These are phyloP conservation scores for Ilex paraguariensis DNA, from an alignment of 305 asterid genomes.

Conservation along the genomic window DNA sequence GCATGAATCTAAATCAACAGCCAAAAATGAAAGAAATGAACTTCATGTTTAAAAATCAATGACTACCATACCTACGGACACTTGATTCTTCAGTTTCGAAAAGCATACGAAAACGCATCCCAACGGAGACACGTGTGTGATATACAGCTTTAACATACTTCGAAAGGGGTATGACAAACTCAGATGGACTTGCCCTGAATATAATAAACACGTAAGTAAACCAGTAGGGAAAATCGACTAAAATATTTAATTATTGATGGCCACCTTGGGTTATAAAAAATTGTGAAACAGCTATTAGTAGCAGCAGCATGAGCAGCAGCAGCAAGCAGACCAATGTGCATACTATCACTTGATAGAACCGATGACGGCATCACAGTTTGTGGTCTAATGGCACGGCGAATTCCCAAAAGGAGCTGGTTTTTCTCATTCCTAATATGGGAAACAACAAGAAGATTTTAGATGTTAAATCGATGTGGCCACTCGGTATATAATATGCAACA, in stretches of 20 bases:
- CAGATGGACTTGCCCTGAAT: constrained; percentile 95
- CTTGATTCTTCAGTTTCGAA: constrained; percentile 99
- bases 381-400: constrained; percentile 82
- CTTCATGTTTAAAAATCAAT: neutral
- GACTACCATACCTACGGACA: constrained; percentile 69
- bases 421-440: constrained; percentile 68
- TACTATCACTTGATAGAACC: constrained; percentile 93
- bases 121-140: constrained; percentile 91
- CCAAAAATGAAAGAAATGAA: constrained; percentile 1
- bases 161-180: constrained; percentile 82
- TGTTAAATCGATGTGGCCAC: too few species aligned
- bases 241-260: too few species aligned
- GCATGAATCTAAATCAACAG: neutral
- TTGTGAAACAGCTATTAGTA: constrained; percentile 92
- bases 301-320: constrained; percentile 99
- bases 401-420: constrained; percentile 91
- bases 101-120: constrained; percentile 96
- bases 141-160: constrained; percentile 87
- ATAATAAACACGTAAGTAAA: constrained; percentile 19
- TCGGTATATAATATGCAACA: neutral
- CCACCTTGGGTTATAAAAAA: constrained; percentile 87
- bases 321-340: constrained; percentile 97
- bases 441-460: too few species aligned
- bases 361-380: constrained; percentile 98
- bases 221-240: neutral